Conservation (phyloP, 768 basidiomycete genomes). For the Xanthoconium stramineum region DNA sequence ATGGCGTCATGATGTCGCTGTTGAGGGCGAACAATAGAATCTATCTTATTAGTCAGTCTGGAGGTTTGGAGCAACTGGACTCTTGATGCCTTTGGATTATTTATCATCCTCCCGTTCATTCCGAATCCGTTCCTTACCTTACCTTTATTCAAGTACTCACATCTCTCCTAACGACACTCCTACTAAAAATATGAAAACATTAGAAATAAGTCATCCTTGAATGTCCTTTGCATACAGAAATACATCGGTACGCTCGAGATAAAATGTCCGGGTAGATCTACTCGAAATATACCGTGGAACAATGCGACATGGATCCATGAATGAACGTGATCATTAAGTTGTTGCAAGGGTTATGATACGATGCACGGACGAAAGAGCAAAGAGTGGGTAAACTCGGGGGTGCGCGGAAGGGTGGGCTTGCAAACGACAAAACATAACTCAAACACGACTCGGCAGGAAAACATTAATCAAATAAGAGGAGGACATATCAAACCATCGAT, state of each 20-base stretch:
- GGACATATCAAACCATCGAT: constrained; percentile 2
- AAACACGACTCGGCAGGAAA: constrained; percentile 13
- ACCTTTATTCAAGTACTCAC: constrained; percentile 1
- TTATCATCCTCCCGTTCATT: neutral
- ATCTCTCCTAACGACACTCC: neutral
- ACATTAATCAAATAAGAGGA: constrained; percentile 10
- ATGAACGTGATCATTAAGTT: constrained; percentile 27
- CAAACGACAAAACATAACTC: constrained; percentile 8
- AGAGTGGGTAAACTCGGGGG: neutral
- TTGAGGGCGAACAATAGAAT: constrained; percentile 52
- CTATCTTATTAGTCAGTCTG: constrained; percentile 9
- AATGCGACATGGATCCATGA: constrained; percentile 33
- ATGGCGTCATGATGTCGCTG: constrained; percentile 77
- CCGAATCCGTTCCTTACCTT: neutral
- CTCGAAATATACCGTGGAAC: constrained; percentile 34
- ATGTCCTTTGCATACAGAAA: constrained; percentile 34
- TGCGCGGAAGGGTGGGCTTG: constrained; percentile 5
- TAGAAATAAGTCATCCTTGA: constrained; percentile 37
- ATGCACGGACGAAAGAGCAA: constrained; percentile 11
- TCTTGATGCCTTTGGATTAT: constrained; percentile 9
- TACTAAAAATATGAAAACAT: neutral
- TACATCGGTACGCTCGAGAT: constrained; percentile 34
- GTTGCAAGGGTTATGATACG: constrained; percentile 27
- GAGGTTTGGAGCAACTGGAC: constrained; percentile 8
- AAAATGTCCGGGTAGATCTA: constrained; percentile 35